Evolutionary conservation across 768 basidiomycete species (phyloP).

Genomic region (Cyclocybe cylindracea): DNA sequence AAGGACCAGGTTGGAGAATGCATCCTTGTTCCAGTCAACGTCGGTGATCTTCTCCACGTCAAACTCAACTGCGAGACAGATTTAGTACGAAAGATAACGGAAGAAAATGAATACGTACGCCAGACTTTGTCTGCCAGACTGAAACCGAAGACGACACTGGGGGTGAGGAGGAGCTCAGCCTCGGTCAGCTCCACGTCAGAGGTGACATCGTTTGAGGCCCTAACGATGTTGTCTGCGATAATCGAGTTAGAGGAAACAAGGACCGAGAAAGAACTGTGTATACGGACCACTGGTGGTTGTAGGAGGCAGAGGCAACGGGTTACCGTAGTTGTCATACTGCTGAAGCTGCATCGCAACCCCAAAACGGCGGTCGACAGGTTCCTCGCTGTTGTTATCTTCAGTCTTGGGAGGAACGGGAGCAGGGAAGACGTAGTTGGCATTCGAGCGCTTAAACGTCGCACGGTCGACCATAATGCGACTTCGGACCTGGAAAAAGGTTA

Average conservation of each 20-base stretch:
- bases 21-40: slow-evolving; percentile 58
- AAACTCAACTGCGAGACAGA: slow-evolving; percentile 51
- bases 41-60: slow-evolving; percentile 52
- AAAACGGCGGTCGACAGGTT: no score
- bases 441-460: slow-evolving; percentile 53
- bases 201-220: slow-evolving; percentile 18
- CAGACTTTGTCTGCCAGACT: slow-evolving; percentile 60
- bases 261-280: background rate
- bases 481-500: slow-evolving; percentile 39
- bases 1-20: slow-evolving; percentile 63
- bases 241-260: background rate
- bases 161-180: slow-evolving; percentile 55
- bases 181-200: slow-evolving; percentile 41
- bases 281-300: background rate
- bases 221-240: no score
- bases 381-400: no score
- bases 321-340: no score
- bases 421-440: slow-evolving; percentile 53
- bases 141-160: slow-evolving; percentile 63
- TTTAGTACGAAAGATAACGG: background rate
- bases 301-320: background rate
- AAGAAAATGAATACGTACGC: slow-evolving; percentile 38
- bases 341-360: no score
- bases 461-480: slow-evolving; percentile 65
- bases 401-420: slow-evolving; percentile 28